Evolutionary conservation across 495 filamentous ascomycete genomes (phyloP).

Genomic region (Aspergillus sparsus): DNA sequence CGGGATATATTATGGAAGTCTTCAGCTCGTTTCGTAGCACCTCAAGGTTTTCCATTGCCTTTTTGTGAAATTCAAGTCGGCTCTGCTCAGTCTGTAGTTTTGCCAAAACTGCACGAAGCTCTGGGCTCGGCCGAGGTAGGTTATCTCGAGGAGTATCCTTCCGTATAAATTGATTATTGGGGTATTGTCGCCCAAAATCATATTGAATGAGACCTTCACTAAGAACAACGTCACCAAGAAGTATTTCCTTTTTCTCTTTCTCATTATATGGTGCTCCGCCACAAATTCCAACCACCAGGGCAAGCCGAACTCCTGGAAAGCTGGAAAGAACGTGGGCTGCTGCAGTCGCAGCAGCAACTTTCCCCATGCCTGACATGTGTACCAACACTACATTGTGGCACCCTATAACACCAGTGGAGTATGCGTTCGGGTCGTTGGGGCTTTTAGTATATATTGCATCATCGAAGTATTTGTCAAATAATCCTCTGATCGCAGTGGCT

Average conservation of each 20-base stretch:
- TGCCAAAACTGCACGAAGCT: slow-evolving; percentile 1
- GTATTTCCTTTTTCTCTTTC: slow-evolving; percentile 21
- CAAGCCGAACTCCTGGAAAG: slow-evolving; percentile 26
- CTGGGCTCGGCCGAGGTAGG: slow-evolving; percentile 21
- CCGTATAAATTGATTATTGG: slow-evolving; percentile 17
- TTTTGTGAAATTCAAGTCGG: neutral
- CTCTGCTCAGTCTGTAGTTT: neutral
- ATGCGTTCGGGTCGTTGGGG: slow-evolving; percentile 28
- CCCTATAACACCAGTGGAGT: slow-evolving; percentile 30
- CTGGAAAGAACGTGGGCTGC: slow-evolving; percentile 24
- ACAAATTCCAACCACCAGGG: slow-evolving; percentile 34
- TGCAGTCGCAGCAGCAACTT: slow-evolving; percentile 20
- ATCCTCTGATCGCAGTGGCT: slow-evolving; percentile 26
- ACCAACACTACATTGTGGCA: slow-evolving; percentile 31
- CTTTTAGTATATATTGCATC: slow-evolving; percentile 19
- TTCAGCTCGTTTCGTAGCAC: too few species aligned
- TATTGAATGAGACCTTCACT: slow-evolving; percentile 39
- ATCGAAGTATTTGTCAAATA: slow-evolving; percentile 23
- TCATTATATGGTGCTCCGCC: slow-evolving; percentile 27
- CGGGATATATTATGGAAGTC: too few species aligned
- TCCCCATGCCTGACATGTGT: slow-evolving; percentile 27
- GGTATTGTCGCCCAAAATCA: slow-evolving; percentile 32
- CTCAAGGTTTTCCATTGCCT: too few species aligned
- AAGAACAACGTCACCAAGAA: slow-evolving; percentile 48
- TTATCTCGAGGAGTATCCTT: slow-evolving; percentile 29